These are phyloP conservation scores for Aspergillus olivimuriae DNA, from an alignment of 495 filamentous ascomycete genomes.

Conservation along the genomic window DNA sequence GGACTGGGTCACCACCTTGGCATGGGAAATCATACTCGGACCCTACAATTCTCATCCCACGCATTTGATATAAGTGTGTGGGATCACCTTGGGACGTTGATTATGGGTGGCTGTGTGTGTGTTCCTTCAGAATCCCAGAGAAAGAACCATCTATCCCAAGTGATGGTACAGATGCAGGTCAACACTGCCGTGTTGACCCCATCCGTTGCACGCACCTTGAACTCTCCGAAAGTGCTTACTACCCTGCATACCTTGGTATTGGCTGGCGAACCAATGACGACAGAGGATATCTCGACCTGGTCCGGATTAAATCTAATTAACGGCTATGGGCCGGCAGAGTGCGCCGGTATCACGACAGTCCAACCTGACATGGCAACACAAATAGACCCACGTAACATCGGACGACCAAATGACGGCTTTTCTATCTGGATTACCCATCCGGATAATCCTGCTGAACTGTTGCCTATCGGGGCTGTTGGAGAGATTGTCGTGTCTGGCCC, in stretches of 20 bases:
- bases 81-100: slow-evolving; percentile 29
- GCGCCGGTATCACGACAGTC: not conserved
- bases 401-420: slow-evolving; percentile 1
- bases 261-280: slow-evolving; percentile 35
- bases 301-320: slow-evolving; percentile 36
- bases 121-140: slow-evolving; percentile 29
- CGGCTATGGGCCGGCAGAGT: slow-evolving; percentile 48
- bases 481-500: slow-evolving; percentile 42
- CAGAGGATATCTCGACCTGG: slow-evolving; percentile 36
- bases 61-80: slow-evolving; percentile 32
- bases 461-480: slow-evolving; percentile 35
- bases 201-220: slow-evolving; percentile 25
- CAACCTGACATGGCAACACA: not conserved
- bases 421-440: slow-evolving; percentile 34
- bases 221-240: slow-evolving; percentile 21
- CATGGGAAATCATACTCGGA: slow-evolving; percentile 28
- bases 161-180: slow-evolving; percentile 25
- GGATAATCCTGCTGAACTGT: slow-evolving; percentile 20
- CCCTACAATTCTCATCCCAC: slow-evolving; percentile 33
- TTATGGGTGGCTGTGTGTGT: slow-evolving; percentile 34
- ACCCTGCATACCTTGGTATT: slow-evolving; percentile 24
- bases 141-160: slow-evolving; percentile 21
- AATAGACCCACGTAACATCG: slow-evolving; percentile 1
- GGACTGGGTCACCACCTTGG: not conserved
- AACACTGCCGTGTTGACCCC: slow-evolving; percentile 32